These are phyloP conservation scores for Leucosporidium yakuticum DNA, from an alignment of 768 basidiomycete species.

Conservation along the genomic window DNA sequence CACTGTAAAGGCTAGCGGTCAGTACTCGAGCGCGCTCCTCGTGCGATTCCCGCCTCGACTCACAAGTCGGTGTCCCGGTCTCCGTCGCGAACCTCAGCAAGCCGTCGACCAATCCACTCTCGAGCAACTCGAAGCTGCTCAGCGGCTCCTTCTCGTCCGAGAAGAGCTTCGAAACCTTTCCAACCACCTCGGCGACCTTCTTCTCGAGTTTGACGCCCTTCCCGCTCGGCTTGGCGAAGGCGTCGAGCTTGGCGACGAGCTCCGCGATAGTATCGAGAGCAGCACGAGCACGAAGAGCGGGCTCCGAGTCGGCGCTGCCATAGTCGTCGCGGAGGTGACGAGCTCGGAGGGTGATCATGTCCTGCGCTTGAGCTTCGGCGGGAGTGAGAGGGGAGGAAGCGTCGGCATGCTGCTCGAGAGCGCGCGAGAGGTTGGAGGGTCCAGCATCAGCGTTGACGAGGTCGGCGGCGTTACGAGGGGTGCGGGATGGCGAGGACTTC, in stretches of 20 bases:
- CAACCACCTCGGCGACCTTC: slow-evolving; percentile 57
- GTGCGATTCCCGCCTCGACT: background rate
- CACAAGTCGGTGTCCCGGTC: slow-evolving; percentile 16
- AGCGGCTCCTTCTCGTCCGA: slow-evolving; percentile 56
- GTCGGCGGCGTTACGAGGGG: slow-evolving; percentile 3
- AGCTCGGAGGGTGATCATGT: slow-evolving; percentile 85
- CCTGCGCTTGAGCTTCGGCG: slow-evolving; percentile 49
- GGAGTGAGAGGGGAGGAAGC: slow-evolving; percentile 50
- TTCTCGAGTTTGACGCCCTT: slow-evolving; percentile 52
- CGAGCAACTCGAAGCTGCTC: slow-evolving; percentile 90
- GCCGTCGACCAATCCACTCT: slow-evolving; percentile 86
- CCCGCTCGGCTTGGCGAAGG: slow-evolving; percentile 19
- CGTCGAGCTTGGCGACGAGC: slow-evolving; percentile 61
- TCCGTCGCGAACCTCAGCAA: slow-evolving; percentile 72
- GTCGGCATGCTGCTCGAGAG: slow-evolving; percentile 33
- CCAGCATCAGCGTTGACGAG: slow-evolving; percentile 10
- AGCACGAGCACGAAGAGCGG: slow-evolving; percentile 50
- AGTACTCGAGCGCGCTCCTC: no score
- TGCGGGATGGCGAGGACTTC: slow-evolving; percentile 39
- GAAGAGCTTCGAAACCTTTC: slow-evolving; percentile 74
- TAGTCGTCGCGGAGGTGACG: slow-evolving; percentile 81
- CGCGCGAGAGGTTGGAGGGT: slow-evolving; percentile 1
- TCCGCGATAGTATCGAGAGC: slow-evolving; percentile 52
- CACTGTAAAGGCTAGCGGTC: slow-evolving; percentile 49
- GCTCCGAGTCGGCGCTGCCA: slow-evolving; percentile 44